Evolutionary conservation across 768 basidiomycete species (phyloP).

Genomic region (Kwoniella shandongensis): DNA sequence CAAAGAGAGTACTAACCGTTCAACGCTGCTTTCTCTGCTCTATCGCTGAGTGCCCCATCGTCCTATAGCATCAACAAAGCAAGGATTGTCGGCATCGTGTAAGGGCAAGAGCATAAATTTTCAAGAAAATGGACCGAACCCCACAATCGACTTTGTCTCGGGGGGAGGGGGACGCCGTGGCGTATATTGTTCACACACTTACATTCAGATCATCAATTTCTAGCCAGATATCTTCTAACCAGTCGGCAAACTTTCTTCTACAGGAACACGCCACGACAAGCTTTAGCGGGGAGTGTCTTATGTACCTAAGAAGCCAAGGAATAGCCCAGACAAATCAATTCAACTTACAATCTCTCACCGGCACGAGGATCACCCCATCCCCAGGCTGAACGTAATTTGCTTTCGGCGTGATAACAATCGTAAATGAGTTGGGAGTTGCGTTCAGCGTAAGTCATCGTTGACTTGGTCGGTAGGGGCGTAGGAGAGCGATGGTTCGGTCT

Average conservation of each 20-base stretch:
- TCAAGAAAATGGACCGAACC: too few species aligned
- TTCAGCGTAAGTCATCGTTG: constrained; percentile 6
- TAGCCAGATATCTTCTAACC: constrained; percentile 28
- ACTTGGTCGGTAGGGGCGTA: too few species aligned
- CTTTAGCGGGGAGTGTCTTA: too few species aligned
- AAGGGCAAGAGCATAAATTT: too few species aligned
- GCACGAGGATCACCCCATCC: constrained; percentile 9
- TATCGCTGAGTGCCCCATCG: constrained; percentile 8
- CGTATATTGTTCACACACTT: too few species aligned
- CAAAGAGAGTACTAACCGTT: constrained; percentile 2
- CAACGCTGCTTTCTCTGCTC: constrained; percentile 7
- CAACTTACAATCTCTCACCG: constrained; percentile 8
- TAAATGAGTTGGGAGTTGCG: constrained; percentile 7
- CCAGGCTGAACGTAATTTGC: constrained; percentile 9
- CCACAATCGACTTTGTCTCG: too few species aligned
- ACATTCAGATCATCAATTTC: constrained; percentile 25
- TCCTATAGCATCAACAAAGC: constrained; percentile 2
- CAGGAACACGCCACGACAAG: too few species aligned
- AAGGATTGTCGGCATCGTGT: too few species aligned
- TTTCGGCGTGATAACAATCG: constrained; percentile 15
- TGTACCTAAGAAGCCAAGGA: too few species aligned
- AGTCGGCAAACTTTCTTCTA: constrained; percentile 24
- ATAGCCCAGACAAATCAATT: not conserved
- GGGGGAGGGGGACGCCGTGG: too few species aligned
- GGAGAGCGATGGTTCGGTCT: too few species aligned